Percentiles rank a stretch among this genome's conserved stretches.
Conservation (phyloP, 1,284 basidiomycete species). For the Xerocomus amazonicus region DNA sequence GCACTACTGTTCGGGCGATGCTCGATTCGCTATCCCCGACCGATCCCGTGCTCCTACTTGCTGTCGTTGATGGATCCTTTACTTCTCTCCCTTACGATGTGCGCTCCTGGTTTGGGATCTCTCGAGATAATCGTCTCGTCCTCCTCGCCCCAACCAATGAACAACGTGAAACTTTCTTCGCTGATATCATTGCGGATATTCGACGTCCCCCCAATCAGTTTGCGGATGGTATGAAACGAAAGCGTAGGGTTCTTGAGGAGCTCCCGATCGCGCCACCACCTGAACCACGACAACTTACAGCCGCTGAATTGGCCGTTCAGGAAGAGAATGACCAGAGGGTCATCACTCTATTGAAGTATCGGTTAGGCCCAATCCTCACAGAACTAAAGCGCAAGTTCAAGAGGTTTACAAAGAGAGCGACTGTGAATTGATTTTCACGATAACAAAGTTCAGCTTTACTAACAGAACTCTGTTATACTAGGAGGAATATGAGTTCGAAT, state of each 20-base stretch:
- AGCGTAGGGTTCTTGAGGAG: constrained; percentile 81
- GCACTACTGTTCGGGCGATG: constrained; percentile 85
- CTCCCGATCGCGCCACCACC: constrained; percentile 88
- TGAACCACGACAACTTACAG: constrained; percentile 80
- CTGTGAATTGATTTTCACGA: constrained; percentile 46
- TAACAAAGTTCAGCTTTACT: constrained; percentile 6
- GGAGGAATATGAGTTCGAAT: constrained; percentile 71
- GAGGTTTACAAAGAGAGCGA: constrained; percentile 81
- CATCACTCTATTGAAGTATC: constrained; percentile 82
- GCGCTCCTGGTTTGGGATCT: constrained; percentile 86
- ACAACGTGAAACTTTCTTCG: constrained; percentile 79
- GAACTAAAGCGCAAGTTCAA: constrained; percentile 95
- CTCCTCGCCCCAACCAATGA: constrained; percentile 49
- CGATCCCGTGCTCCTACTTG: constrained; percentile 90
- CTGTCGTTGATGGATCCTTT: constrained; percentile 79
- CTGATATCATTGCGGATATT: constrained; percentile 66
- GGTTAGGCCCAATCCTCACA: constrained; percentile 81
- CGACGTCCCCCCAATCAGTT: constrained; percentile 82
- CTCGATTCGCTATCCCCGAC: constrained; percentile 87
- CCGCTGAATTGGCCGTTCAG: constrained; percentile 81
- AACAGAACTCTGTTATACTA: constrained; percentile 27
- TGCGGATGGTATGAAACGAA: constrained; percentile 84
- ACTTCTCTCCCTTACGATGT: constrained; percentile 79
- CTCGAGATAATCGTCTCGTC: constrained; percentile 70
- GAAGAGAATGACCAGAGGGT: constrained; percentile 78